A percentile compares a stretch with the other conserved stretches of the same genome.
Conservation (phyloP, 176 grass and related monocot species). For the Rhipidocladum racemiflorum region DNA sequence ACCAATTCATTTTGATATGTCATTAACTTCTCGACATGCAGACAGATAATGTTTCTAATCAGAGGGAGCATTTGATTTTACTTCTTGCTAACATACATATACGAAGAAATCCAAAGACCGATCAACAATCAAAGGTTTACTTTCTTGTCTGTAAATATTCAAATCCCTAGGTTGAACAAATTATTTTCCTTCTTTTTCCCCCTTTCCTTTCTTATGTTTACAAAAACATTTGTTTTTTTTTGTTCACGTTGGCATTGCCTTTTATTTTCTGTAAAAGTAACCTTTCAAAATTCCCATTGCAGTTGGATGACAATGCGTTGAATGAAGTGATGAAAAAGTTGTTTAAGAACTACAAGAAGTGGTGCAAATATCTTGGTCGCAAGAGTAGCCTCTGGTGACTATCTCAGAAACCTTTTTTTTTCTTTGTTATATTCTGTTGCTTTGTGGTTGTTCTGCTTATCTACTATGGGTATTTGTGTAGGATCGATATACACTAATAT, state of each 20-base stretch:
- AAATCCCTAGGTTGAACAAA: not conserved
- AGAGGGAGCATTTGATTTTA: slow-evolving; percentile 91
- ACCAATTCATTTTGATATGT: slow-evolving; percentile 33
- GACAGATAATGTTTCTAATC: slow-evolving; percentile 94
- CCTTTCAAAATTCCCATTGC: slow-evolving; percentile 12
- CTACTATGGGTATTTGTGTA: slow-evolving; percentile 7
- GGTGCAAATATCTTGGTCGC: slow-evolving; percentile 83
- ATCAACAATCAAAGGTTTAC: slow-evolving; percentile 74
- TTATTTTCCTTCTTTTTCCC: slow-evolving; percentile 9
- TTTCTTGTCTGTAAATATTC: slow-evolving; percentile 21
- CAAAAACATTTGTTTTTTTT: not conserved
- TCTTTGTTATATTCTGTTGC: slow-evolving; percentile 7
- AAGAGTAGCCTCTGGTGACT: slow-evolving; percentile 88
- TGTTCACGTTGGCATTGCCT: slow-evolving; percentile 3
- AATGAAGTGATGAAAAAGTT: slow-evolving; percentile 85
- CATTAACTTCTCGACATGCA: slow-evolving; percentile 48
- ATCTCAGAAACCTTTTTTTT: not conserved
- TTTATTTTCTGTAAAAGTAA: slow-evolving; percentile 27
- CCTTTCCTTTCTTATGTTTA: slow-evolving; percentile 11
- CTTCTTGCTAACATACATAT: slow-evolving; percentile 92
- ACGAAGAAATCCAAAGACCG: slow-evolving; percentile 50
- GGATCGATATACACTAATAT: too few relatives aligned
- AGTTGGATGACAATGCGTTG: slow-evolving; percentile 81
- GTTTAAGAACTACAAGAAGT: slow-evolving; percentile 93
- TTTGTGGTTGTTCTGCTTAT: slow-evolving; percentile 13